Percentiles rank a stretch among this genome's conserved stretches.
These are phyloP conservation scores for Zelopaecilomyces penicillatus DNA, from an alignment of 2,329 filamentous ascomycete genomes.

Conservation along the genomic window DNA sequence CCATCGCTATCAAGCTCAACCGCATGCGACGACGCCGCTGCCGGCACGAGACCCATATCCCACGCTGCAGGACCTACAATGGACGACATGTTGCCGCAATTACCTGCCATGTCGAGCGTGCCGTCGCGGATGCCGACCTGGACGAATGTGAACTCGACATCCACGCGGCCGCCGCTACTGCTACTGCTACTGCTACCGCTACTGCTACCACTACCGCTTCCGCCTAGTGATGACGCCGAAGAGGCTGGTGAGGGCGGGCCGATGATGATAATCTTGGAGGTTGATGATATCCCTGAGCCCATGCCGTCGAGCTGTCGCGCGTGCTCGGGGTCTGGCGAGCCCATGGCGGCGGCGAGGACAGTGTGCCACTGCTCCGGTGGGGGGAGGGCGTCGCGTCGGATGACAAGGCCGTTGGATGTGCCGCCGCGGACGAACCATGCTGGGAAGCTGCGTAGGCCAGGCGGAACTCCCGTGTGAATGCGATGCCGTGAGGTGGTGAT, in stretches of 20 bases:
- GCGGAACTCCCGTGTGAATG: neutral
- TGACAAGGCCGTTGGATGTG: conserved; percentile 58
- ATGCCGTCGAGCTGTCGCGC: conserved; percentile 65
- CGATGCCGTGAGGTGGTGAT: neutral
- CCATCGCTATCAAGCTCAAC: conserved; percentile 16
- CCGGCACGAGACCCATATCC: conserved; percentile 21
- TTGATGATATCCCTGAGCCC: conserved; percentile 59
- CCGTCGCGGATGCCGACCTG: conserved; percentile 56
- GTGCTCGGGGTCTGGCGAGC: conserved; percentile 52
- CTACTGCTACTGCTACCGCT: neutral
- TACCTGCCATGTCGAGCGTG: conserved; percentile 57
- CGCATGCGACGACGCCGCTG: neutral
- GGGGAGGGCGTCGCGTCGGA: conserved; percentile 29
- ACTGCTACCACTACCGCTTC: neutral
- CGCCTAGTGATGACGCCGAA: neutral
- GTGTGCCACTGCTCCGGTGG: conserved; percentile 29
- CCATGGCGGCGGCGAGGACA: conserved; percentile 53
- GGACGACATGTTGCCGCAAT: conserved; percentile 68
- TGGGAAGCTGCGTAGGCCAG: conserved; percentile 22
- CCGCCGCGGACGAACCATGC: conserved; percentile 49
- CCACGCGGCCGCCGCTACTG: conserved; percentile 31
- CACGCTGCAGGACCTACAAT: conserved; percentile 49
- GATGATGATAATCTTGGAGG: conserved; percentile 65
- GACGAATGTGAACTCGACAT: conserved; percentile 66
- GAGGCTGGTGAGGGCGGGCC: conserved; percentile 30